Evolutionary conservation across 1,139 yeast species (phyloP), one percentile per base, ranked within the genome.

Genomic region (Yamadazyma conglobata): DNA sequence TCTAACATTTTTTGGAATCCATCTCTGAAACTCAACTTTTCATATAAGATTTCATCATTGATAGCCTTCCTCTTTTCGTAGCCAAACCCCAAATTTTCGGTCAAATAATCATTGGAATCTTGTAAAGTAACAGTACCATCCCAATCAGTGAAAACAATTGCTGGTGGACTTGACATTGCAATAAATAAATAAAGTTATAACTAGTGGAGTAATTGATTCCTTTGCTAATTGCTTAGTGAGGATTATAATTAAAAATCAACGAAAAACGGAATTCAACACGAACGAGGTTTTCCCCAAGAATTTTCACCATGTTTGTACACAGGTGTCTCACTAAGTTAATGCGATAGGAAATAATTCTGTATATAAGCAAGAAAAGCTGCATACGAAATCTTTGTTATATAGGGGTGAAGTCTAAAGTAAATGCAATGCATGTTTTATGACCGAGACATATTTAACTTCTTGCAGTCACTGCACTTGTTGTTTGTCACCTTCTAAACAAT

Each of bases 101-200:
- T 88, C 43, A 91, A 64, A 56, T 71, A 83, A 56, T 91, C 97
- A 53, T 91, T 93, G 41, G 95, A 85, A 56, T 91, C 98, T 54
- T 74, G 73, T 39, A 85, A 65, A 11, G 98, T 91, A 42, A 91
- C 94, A 6, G 98, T 91, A 14, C 98, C 98, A 56, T 91, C 98
- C 79, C 94, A 91, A 59, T 91, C 98, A 31, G 96, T 85, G 64
- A 91, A 91, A 23, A 91, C 83, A 48, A 91, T 86, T 34, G 94
- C 91, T 44, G 61, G 62, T 19, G 60, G 58, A 15, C 20, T 14
- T 11, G 39, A 30, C 40, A 37, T 38, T 24, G 13, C 13, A 10
- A 18, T n/a, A 13, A 14, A 3, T 6, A 21, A 6, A 19, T 19
- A 25, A 19, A 17, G 9, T 20, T n/a, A 15, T 10, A 19, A 28